Base-by-base conservation (phyloP, 202 grass and related monocot species). In the Schoenoplectus tabernaemontani region DNA sequence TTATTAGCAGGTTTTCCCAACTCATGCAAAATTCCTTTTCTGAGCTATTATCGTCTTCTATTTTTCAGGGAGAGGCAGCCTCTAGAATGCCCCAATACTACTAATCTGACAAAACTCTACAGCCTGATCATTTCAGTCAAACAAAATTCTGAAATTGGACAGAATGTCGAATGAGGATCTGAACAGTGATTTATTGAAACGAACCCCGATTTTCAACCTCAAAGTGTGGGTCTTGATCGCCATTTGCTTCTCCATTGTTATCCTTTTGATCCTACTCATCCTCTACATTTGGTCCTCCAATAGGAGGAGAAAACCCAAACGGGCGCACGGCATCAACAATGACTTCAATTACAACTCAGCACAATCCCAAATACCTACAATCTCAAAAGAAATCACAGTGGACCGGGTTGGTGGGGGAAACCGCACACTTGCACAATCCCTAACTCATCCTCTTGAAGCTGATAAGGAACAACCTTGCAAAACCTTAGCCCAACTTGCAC, bases 351-450 rank as follows among this genome's bases (percentile, higher is more conserved):
- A 88, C 81, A 82, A 24, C 17, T 58, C 66, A 9, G 62, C 71
- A 0, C 82, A 86, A 17, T 59, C 84, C 17, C 89, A 97, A 82
- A 97, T 97, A 36, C 93, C 91, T 41, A 84, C 86, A 53, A 69
- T 93, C 26, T 97, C 93, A 0, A 97, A 97, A 76, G 93, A 97
- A 71, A 97, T 97, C 72, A 86, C 61, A 16, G 80, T 97, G 8
- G 93, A 97, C 77, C 89, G 89, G 62, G 87, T 90, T 65, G 89
- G 86, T 33, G 57, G 26, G 0, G 77, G 77, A 3, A 44, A n/a
- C 1, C 59, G 9, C 20, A 83, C 58, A 43, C 85, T 87, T 30
- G 80, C 87, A 20, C 91, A 90, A 32, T 86, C 79, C 11, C 28
- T 78, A 2, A 69, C 68, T 76, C 85, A 64, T 9, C 54, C 87